Base-by-base conservation (phyloP, 2,329 filamentous ascomycete species). In the Trichophyton verrucosum region DNA sequence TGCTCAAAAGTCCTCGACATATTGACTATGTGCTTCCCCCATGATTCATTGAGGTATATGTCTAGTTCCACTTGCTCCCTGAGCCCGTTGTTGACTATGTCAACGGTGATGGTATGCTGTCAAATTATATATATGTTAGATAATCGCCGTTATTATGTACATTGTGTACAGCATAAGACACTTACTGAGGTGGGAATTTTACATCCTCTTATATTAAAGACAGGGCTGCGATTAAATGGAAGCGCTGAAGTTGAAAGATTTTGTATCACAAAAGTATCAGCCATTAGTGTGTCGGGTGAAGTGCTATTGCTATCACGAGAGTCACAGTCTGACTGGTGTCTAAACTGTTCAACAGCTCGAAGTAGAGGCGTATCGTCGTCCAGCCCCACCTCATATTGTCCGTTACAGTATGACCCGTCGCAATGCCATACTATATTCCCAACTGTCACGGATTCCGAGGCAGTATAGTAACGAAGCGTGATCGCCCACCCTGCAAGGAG, bases 1-100 rank as follows among this genome's bases (percentile, higher is more conserved):
- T 57, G 55, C 17, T 57, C 33, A 13, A 57, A 57, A 24, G 55
- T 57, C 22, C 36, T 57, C 40, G 24, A 57, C 55, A 57, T 57
- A 13, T 57, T 57, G 8, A 3, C 22, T 22, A 57, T 27, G 11
- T 44, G 55, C 5, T 42, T 57, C 27, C 40, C 20, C 11, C 27
- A 44, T 30, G 9, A 13, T 44, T 57, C 40, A 57, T 44, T 57
- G 36, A 57, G 36, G 38, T 42, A 24, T 5, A 57, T 9, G 1
- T 44, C 40, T 13, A 57, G 11, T 9, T 57, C 55, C 20, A 57
- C 55, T 44, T 57, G 33, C 17, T 57, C 36, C 8, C 11, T 44
- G 22, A 20, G 38, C 5, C 55, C 33, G 7, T 42, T 30, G 40
- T 33, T 40, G 22, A 57, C 15, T 20, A 42, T 36, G 17, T 57